Base-by-base conservation (phyloP, 805 yeast genomes). In the Yarrowia porcina region DNA sequence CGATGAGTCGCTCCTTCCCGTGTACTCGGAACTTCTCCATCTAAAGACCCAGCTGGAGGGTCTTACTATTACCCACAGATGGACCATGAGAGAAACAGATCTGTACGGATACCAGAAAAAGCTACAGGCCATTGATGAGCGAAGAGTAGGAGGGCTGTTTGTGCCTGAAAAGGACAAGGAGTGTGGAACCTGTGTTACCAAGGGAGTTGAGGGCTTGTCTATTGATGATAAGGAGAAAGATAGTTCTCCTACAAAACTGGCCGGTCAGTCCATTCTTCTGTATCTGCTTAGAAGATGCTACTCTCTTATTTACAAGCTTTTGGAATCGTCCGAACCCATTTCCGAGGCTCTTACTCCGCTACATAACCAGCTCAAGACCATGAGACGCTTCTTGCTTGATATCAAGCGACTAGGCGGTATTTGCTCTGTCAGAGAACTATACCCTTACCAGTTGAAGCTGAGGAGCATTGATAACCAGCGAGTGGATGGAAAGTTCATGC, bases 61-160 rank as follows among this genome's bases (percentile, higher is more conserved):
- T 67, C 77, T 94, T 66, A 79, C 93, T 69, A 84, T 94, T 47
- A 94, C 99, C 2, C 86, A 97, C 74, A 83, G 99, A 73, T 94
- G 99, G 99, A 93, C 98, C 1, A 79, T 94, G 76, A 84, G 99
- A 71, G 97, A 92, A 70, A 94, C 99, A 0, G 99, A 94, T 75
- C 79, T 94, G 65, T 94, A 88, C 76, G 80, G 82, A 54, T 92
- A 89, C 72, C 96, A 91, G 74, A 84, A 86, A 70, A 80, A 80
- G 66, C 78, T 94, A 66, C 86, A 84, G 69, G 82, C 79, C 64
- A 85, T 94, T 65, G 97, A 93, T 72, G 87, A 85, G 60, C 72
- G 81, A 66, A 80, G 97, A 69, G 80, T 86, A 8, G 78, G 82
- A 61, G 89, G 89, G 4, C 79, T 79, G 66, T 87, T 87, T 66